Percentiles rank a stretch among this genome's conserved stretches.
phyloP scores from a whole-genome alignment of 169 alveolate genomes.

The Besnoitia besnoiti region DNA sequence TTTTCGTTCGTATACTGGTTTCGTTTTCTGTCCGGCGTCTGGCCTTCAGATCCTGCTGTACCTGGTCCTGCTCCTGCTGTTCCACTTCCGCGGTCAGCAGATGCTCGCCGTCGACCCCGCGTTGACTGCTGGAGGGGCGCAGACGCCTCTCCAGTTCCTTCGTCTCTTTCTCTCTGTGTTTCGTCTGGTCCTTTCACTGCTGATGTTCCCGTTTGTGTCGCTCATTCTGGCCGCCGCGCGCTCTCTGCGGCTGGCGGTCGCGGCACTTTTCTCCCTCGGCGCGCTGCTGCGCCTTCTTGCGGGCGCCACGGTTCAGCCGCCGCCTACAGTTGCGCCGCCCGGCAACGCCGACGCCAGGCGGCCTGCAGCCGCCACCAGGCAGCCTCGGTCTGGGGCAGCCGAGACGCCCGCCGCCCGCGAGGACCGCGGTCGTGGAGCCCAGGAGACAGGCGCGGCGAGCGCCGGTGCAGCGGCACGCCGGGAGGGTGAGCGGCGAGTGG shows the following conservation, averaged over 20 bases:
- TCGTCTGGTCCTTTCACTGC: neutral
- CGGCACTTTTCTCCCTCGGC: neutral
- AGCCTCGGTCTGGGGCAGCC: neutral
- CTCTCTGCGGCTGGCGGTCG: neutral
- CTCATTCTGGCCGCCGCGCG: neutral
- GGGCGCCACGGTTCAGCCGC: neutral
- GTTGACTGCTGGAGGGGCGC: neutral
- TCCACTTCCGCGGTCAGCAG: conserved; percentile 26
- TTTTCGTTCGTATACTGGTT: neutral
- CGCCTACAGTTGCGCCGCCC: neutral
- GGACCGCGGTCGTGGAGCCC: neutral
- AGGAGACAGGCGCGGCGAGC: neutral
- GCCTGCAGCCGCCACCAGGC: neutral
- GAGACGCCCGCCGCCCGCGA: neutral
- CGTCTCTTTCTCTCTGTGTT: neutral
- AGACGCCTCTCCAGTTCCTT: neutral
- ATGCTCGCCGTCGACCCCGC: neutral
- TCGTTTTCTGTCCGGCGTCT: neutral
- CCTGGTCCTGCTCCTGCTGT: conserved; percentile 4
- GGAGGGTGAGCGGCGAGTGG: neutral
- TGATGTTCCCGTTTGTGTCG: conserved; percentile 5
- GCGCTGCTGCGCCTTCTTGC: neutral
- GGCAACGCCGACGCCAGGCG: too few relatives aligned
- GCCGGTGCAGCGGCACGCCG: neutral
- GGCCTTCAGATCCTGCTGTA: neutral